Evolutionary conservation across 495 filamentous ascomycete species (phyloP), one percentile per base, ranked within the genome.

Genomic region (Podospora pseudocomata): DNA sequence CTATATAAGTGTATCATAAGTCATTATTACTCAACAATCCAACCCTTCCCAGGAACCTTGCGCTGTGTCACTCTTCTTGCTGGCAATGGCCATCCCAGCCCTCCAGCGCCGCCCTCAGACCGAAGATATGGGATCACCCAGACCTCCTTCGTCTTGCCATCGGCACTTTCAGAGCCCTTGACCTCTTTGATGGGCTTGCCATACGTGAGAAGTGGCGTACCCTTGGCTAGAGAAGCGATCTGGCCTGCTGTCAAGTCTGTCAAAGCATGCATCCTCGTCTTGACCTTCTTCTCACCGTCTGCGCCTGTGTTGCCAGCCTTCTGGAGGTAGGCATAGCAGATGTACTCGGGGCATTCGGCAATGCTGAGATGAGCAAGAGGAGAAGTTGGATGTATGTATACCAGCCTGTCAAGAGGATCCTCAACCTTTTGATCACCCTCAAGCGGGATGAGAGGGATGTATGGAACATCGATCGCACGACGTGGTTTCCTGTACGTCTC

Each of bases 381-480:
- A 0, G 93, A 97, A 0, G 90, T 87, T 0, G 93, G 93, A 75
- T 97, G 94, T 30, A 97, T 84, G 76, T 92, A 97, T n/a, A 95
- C 91, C 27, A 78, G 76, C 34, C 71, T 72, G 32, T 87, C 83
- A 2, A 80, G 75, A 5, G 78, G 80, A 13, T 83, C 71, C 34
- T 71, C 82, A 16, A 73, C 67, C 15, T 68, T 70, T 26, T 73
- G 66, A 9, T 77, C 71, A 34, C 80, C 79, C 30, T 86, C 85
- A 3, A 91, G 88, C 11, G 90, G 88, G 72, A 94, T 89, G 19
- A 99, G 88, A 0, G 96, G 93, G 2, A 97, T 71, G 77, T 97
- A 99, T 2, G 94, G 91, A 3, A 97, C 90, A 74, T 97, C 92
- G 63, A 92, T 93, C 0, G 93, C 92, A 59, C 90, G 86, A 59